phyloP scores from a whole-genome alignment of 768 basidiomycete species.

The Mrakia gelida region DNA sequence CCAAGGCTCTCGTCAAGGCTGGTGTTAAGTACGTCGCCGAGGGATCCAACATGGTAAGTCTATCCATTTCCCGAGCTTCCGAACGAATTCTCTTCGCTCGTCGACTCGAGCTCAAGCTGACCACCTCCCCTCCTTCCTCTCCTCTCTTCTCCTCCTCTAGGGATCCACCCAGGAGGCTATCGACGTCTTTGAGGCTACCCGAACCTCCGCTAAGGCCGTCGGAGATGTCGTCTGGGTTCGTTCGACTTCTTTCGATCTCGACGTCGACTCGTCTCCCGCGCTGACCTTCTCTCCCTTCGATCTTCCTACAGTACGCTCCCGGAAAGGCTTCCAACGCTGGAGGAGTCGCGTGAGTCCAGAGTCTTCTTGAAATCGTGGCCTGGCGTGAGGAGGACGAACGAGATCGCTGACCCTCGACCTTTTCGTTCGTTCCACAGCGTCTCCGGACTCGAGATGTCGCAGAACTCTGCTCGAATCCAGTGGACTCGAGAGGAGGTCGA shows the following conservation, averaged over 20 bases:
- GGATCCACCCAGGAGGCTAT: slow-evolving; percentile 70
- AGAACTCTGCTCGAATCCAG: slow-evolving; percentile 59
- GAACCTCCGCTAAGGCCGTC: slow-evolving; percentile 49
- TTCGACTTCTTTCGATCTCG: too few species aligned
- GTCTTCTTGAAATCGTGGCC: too few species aligned
- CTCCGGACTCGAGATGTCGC: slow-evolving; percentile 63
- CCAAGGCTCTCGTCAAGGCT: slow-evolving; percentile 63
- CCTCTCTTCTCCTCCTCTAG: background rate
- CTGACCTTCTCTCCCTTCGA: background rate
- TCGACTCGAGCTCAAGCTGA: background rate
- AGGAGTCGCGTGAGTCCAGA: slow-evolving; percentile 64
- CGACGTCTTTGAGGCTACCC: slow-evolving; percentile 63
- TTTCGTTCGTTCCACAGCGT: background rate
- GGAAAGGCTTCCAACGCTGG: slow-evolving; percentile 60
- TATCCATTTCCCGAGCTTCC: too few species aligned
- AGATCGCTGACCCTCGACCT: slow-evolving; percentile 46
- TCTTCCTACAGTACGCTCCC: slow-evolving; percentile 54
- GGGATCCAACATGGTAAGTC: slow-evolving; percentile 61
- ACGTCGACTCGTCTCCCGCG: background rate
- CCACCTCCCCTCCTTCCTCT: background rate
- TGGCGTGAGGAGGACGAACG: background rate
- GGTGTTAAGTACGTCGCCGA: slow-evolving; percentile 69
- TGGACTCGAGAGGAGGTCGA: slow-evolving; percentile 66
- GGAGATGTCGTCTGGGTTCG: slow-evolving; percentile 52
- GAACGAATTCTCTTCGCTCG: too few species aligned